Percentiles rank a stretch among this genome's conserved stretches.
Conservation (phyloP, 129 eudicot species). For the Tanacetum coccineum region DNA sequence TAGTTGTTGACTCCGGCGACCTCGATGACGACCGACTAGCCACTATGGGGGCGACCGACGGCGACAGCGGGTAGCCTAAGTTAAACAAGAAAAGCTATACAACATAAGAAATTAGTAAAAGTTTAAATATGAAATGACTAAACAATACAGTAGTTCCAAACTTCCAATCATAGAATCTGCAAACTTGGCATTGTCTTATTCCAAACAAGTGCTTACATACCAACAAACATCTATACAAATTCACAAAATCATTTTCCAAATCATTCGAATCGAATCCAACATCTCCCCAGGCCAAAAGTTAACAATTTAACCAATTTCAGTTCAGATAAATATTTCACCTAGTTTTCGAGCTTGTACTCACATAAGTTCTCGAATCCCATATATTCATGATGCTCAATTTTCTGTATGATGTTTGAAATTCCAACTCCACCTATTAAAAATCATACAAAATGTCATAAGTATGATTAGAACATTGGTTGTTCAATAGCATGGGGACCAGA, state of each 20-base stretch:
- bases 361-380: constrained; percentile 97
- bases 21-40: no score
- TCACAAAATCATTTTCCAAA: not conserved
- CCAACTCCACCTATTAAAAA: constrained; percentile 85
- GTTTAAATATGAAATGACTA: no score
- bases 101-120: no score
- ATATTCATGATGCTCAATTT: constrained; percentile 64
- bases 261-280: not conserved
- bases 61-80: no score
- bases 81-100: no score
- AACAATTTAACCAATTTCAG: not conserved
- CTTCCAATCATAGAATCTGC: not conserved
- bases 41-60: no score
- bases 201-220: not conserved
- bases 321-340: not conserved
- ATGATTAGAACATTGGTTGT: not conserved
- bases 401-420: constrained; percentile 75
- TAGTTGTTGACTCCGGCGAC: no score
- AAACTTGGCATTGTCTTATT: not conserved
- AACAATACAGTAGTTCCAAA: no score
- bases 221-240: not conserved
- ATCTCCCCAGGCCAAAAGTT: not conserved
- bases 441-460: not conserved
- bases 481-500: not conserved
- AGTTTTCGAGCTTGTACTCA: constrained; percentile 41